Evolutionary conservation across 768 basidiomycete species (phyloP), one percentile per base, ranked within the genome.

Genomic region (Tulasnella sp.): DNA sequence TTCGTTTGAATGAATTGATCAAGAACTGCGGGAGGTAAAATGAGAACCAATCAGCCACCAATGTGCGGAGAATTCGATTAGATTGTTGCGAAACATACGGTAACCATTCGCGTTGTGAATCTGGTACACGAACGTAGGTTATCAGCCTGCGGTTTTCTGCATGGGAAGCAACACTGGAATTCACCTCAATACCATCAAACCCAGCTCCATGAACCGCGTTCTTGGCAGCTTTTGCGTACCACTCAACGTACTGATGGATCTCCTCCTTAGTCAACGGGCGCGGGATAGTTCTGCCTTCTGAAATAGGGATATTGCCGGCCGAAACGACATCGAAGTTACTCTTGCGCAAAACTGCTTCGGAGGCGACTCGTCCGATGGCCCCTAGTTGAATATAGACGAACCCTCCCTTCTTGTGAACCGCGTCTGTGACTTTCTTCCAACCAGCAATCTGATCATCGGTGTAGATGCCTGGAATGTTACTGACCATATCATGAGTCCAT

Each of bases 121-220:
- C 54, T 38, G 15, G 34, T 38, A 5, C 34, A 38, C 34, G 15
- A n/a, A n/a, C n/a, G n/a, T n/a, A n/a, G n/a, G n/a, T n/a, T n/a
- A n/a, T n/a, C n/a, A n/a, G n/a, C n/a, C n/a, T n/a, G n/a, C n/a
- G n/a, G n/a, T n/a, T n/a, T n/a, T n/a, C n/a, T n/a, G n/a, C n/a
- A n/a, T n/a, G n/a, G n/a, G n/a, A n/a, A n/a, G n/a, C n/a, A n/a
- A n/a, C n/a, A n/a, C n/a, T n/a, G n/a, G n/a, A n/a, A n/a, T n/a
- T 70, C 11, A 72, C 59, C 64, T 74, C 70, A 29, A 71, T 63
- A 15, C 70, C 73, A 61, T 73, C 71, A 56, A 72, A 71, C 2
- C 72, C 72, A 51, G 71, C 70, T 56, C 64, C 65, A 4, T 23
- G n/a, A 11, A 68, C 61, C 11, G 70, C 68, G 52, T 65, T 65